Evolutionary conservation across 2,329 filamentous ascomycete genomes (phyloP).

Genomic region (Alternaria postmessia): DNA sequence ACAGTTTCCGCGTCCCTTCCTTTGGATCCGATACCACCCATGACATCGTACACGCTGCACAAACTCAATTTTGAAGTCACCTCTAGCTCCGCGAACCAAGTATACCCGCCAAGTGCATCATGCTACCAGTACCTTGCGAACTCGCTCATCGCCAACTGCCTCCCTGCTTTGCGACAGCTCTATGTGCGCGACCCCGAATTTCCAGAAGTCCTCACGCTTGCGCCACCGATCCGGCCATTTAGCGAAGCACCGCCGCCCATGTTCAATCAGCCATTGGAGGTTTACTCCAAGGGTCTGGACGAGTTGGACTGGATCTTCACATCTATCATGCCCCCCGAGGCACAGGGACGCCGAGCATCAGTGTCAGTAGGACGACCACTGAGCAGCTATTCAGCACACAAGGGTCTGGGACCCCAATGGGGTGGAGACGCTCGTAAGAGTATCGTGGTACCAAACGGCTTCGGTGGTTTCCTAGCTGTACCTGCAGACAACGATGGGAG

Average conservation of each 20-base stretch:
- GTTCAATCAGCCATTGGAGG: constrained; percentile 66
- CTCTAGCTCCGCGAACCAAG: constrained; percentile 64
- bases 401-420: constrained; percentile 64
- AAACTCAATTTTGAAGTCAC: constrained; percentile 86
- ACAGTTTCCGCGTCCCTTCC: constrained; percentile 66
- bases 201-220: constrained; percentile 78
- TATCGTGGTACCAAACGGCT: constrained; percentile 72
- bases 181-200: constrained; percentile 89
- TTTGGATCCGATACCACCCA: constrained; percentile 64
- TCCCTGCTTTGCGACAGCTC: constrained; percentile 77
- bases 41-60: constrained; percentile 73
- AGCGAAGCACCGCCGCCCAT: constrained; percentile 52
- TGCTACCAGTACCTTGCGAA: constrained; percentile 88
- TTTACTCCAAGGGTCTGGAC: constrained; percentile 72
- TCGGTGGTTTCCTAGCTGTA: constrained; percentile 71
- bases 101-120: constrained; percentile 60
- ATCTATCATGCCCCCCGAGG: constrained; percentile 62
- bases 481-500: constrained; percentile 53
- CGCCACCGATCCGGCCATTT: constrained; percentile 68
- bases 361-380: constrained; percentile 54
- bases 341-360: constrained; percentile 50
- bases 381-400: constrained; percentile 55
- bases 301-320: constrained; percentile 75
- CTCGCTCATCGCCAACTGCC: constrained; percentile 78
- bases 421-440: constrained; percentile 67